Conservation (phyloP, 495 filamentous ascomycete species). For the Cercophora sp. region DNA sequence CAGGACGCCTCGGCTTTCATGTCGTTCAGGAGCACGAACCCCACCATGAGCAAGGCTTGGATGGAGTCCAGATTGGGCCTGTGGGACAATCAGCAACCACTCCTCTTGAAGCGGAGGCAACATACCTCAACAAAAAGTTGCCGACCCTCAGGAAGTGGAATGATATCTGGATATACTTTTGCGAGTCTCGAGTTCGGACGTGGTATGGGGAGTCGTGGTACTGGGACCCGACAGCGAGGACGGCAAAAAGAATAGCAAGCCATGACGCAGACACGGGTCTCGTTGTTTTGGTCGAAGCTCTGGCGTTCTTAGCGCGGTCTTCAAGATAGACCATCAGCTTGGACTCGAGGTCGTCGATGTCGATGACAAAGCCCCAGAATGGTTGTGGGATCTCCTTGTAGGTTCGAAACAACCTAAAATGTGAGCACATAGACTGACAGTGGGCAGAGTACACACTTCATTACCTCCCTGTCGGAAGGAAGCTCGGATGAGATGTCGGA, state of each 20-base stretch:
- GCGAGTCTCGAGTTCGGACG: constrained; percentile 48
- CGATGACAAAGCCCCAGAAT: constrained; percentile 74
- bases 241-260: constrained; percentile 74
- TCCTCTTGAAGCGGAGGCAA: too few species aligned
- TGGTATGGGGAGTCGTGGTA: constrained; percentile 65
- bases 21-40: constrained; percentile 54
- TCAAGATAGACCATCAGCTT: constrained; percentile 64
- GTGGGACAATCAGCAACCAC: too few species aligned
- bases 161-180: constrained; percentile 52
- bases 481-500: constrained; percentile 67
- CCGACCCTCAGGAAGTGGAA: constrained; percentile 53
- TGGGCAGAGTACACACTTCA: constrained; percentile 44
- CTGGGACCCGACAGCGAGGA: constrained; percentile 77
- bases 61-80: constrained; percentile 56
- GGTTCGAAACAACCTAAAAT: constrained; percentile 58
- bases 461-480: constrained; percentile 56
- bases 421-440: too few species aligned
- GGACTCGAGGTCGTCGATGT: constrained; percentile 62
- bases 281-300: constrained; percentile 43
- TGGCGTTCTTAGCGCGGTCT: constrained; percentile 54
- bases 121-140: constrained; percentile 49
- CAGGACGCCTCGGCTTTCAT: constrained; percentile 59
- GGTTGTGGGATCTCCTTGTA: constrained; percentile 76
- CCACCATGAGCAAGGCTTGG: constrained; percentile 50
- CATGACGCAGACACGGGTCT: constrained; percentile 59